These are phyloP conservation scores for Hericium rajendrae DNA, from an alignment of 768 basidiomycete genomes.

Conservation along the genomic window DNA sequence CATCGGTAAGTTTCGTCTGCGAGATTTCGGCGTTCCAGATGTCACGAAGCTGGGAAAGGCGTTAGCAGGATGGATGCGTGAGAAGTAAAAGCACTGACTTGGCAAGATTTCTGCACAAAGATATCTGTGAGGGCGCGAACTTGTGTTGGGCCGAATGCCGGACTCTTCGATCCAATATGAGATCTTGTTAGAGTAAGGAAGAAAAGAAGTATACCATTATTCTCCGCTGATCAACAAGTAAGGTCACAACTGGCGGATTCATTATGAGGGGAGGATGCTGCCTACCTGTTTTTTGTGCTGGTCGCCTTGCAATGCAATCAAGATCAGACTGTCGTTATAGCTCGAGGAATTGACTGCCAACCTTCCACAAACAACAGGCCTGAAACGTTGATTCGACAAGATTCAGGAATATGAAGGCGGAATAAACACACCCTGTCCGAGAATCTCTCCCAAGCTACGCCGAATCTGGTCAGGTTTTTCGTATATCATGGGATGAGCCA, in stretches of 20 bases:
- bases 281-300: conserved; percentile 4
- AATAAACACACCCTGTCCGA: neutral
- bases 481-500: neutral
- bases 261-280: too few relatives aligned
- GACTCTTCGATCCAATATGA: neutral
- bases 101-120: neutral
- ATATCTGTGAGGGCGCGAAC: conserved; percentile 1
- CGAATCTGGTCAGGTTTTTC: neutral
- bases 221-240: neutral
- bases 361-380: conserved; percentile 3
- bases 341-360: neutral
- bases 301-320: neutral
- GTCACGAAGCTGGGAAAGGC: conserved; percentile 18
- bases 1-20: conserved; percentile 5
- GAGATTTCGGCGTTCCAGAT: conserved; percentile 15
- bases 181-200: neutral
- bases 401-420: too few relatives aligned
- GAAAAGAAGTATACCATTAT: neutral
- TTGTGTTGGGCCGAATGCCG: conserved; percentile 4
- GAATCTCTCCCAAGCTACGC: neutral
- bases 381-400: neutral
- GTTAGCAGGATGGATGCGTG: neutral
- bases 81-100: neutral
- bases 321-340: neutral
- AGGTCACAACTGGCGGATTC: too few relatives aligned